Evolutionary conservation across 192 early-diverging fungal genomes (phyloP).

Genomic region (Backusella tuberculispora): DNA sequence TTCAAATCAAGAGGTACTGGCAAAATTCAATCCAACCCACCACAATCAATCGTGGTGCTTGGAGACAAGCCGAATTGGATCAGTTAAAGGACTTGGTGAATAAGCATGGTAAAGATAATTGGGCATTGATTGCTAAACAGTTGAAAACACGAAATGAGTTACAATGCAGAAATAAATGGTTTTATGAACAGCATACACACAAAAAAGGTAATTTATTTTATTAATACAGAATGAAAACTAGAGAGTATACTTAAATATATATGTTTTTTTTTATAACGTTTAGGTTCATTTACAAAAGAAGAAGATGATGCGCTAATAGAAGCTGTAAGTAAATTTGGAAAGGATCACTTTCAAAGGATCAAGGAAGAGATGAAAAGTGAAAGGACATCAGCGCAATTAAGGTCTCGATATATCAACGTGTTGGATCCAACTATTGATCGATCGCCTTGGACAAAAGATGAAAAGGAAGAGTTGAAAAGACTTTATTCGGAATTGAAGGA

Average conservation of each 20-base stretch:
- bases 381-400: slow-evolving; percentile 16
- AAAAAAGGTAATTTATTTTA: slow-evolving; percentile 12
- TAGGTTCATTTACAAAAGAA: slow-evolving; percentile 27
- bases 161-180: slow-evolving; percentile 26
- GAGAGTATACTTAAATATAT: too few species aligned
- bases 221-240: background rate
- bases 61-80: background rate
- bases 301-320: slow-evolving; percentile 25
- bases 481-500: slow-evolving; percentile 13
- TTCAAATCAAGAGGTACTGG: background rate
- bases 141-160: slow-evolving; percentile 4
- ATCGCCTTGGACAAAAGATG: slow-evolving; percentile 21
- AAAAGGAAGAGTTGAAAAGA: slow-evolving; percentile 25
- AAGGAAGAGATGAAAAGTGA: slow-evolving; percentile 25
- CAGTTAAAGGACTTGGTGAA: background rate
- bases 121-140: slow-evolving; percentile 2
- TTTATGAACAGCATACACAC: slow-evolving; percentile 1
- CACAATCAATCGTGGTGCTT: background rate
- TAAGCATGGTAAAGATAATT: background rate
- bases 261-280: background rate
- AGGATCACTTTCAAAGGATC: slow-evolving; percentile 26
- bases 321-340: slow-evolving; percentile 25
- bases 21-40: background rate
- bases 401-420: slow-evolving; percentile 21
- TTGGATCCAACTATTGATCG: slow-evolving; percentile 27